phyloP scores from a whole-genome alignment of 768 basidiomycete genomes.

The Macrolepiota fuliginosa region DNA sequence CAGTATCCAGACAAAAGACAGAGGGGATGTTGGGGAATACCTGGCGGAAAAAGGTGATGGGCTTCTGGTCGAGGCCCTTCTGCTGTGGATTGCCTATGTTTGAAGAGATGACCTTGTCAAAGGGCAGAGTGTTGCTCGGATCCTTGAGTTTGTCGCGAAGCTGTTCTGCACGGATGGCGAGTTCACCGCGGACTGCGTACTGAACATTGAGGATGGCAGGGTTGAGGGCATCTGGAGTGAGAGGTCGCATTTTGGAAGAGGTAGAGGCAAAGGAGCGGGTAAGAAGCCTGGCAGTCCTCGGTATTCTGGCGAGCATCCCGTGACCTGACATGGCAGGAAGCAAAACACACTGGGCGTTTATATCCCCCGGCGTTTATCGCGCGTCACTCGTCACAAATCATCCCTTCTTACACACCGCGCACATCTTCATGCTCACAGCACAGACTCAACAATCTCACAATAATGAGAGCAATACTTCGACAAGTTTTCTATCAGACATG shows the following conservation, averaged over 20 bases:
- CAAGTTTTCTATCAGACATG: too few species aligned
- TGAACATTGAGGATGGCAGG: slow-evolving; percentile 83
- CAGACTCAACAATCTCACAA: too few species aligned
- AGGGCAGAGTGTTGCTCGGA: slow-evolving; percentile 64
- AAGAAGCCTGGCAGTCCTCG: slow-evolving; percentile 2
- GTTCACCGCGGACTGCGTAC: slow-evolving; percentile 96
- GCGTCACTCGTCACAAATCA: too few species aligned
- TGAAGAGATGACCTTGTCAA: slow-evolving; percentile 85
- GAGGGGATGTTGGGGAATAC: slow-evolving; percentile 31
- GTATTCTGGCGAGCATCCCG: slow-evolving; percentile 11
- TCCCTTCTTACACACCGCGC: too few species aligned
- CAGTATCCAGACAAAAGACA: not conserved
- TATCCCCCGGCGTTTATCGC: not conserved
- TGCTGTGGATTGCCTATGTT: slow-evolving; percentile 99
- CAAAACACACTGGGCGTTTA: not conserved
- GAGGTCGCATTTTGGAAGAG: slow-evolving; percentile 44
- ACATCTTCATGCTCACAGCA: too few species aligned
- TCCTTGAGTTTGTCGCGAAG: slow-evolving; percentile 70
- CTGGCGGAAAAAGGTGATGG: slow-evolving; percentile 91
- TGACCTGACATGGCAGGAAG: slow-evolving; percentile 1
- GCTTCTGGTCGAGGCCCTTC: slow-evolving; percentile 88
- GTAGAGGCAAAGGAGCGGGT: slow-evolving; percentile 13
- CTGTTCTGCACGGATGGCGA: slow-evolving; percentile 91
- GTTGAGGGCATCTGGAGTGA: slow-evolving; percentile 76
- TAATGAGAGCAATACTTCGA: too few species aligned